Evolutionary conservation across 768 basidiomycete genomes (phyloP).

Genomic region (Amanita molliuscula): DNA sequence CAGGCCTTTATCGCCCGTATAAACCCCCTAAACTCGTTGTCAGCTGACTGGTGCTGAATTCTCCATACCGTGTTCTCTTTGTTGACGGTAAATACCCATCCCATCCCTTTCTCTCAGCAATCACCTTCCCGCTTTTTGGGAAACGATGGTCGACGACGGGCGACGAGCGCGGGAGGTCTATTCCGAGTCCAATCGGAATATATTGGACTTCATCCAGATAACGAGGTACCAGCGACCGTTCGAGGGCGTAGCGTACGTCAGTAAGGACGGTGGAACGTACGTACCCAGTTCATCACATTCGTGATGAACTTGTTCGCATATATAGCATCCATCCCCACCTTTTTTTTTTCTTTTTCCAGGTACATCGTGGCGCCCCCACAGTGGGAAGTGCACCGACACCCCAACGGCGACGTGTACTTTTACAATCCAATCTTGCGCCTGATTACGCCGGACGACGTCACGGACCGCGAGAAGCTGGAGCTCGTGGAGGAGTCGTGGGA

Average conservation of each 20-base stretch:
- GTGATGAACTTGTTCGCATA: too few relatives aligned
- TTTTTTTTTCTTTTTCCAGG: neutral
- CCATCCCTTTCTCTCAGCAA: too few relatives aligned
- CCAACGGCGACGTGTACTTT: slow-evolving; percentile 37
- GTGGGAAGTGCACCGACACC: slow-evolving; percentile 29
- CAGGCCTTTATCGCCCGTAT: too few relatives aligned
- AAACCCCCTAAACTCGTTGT: too few relatives aligned
- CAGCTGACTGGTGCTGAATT: too few relatives aligned
- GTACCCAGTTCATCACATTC: neutral
- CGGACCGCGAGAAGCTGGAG: slow-evolving; percentile 19
- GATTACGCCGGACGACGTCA: slow-evolving; percentile 30
- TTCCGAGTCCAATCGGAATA: neutral
- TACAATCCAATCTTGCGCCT: slow-evolving; percentile 24
- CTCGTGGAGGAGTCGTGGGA: slow-evolving; percentile 25
- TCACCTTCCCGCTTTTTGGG: neutral
- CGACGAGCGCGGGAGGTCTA: neutral
- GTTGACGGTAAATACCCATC: too few relatives aligned
- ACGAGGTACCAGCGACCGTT: slow-evolving; percentile 9
- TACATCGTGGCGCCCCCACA: slow-evolving; percentile 4
- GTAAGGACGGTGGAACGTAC: slow-evolving; percentile 1
- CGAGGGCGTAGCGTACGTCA: neutral
- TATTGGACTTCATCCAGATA: slow-evolving; percentile 11
- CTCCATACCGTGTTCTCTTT: too few relatives aligned
- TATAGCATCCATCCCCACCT: neutral
- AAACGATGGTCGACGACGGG: neutral